Conservation (phyloP, 139 green algal species). For the Monoraphidium neglectum region DNA sequence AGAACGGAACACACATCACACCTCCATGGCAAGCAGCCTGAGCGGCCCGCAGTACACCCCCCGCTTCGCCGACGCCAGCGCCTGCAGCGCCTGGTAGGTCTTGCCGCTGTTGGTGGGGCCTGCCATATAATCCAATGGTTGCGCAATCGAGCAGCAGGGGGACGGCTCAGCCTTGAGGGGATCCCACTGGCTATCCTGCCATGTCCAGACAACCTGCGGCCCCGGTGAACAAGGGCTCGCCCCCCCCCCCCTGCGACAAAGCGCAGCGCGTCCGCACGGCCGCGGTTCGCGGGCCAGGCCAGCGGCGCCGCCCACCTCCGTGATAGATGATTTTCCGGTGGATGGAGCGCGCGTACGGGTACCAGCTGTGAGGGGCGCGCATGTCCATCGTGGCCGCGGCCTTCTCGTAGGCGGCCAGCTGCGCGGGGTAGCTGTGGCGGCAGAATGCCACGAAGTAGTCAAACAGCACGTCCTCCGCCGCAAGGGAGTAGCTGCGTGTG, state of each 20-base stretch:
- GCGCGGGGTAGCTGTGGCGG: conserved; percentile 26
- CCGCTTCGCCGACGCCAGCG: conserved; percentile 56
- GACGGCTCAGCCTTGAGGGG: no score
- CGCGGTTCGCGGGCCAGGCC: neutral
- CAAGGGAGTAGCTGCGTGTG: neutral
- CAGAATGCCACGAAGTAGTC: conserved; percentile 40
- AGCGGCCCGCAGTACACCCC: conserved; percentile 96
- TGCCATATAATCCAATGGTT: no score
- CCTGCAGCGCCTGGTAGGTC: conserved; percentile 86
- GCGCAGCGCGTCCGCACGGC: neutral
- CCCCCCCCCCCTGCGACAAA: neutral
- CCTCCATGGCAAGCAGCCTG: conserved; percentile 93
- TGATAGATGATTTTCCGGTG: conserved; percentile 89
- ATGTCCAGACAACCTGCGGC: neutral
- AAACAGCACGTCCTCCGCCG: conserved; percentile 37
- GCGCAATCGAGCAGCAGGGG: no score
- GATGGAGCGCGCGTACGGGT: conserved; percentile 81
- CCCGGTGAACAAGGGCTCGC: neutral
- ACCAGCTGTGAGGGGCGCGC: conserved; percentile 72
- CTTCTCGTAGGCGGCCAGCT: conserved; percentile 46
- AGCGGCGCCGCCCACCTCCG: conserved; percentile 31
- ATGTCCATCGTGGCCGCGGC: conserved; percentile 37
- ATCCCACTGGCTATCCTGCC: no score
- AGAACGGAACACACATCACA: conserved; percentile 1
- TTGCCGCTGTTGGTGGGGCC: conserved; percentile 97